Conservation (phyloP, 495 filamentous ascomycete genomes). For the Bryoglossum gracile region DNA sequence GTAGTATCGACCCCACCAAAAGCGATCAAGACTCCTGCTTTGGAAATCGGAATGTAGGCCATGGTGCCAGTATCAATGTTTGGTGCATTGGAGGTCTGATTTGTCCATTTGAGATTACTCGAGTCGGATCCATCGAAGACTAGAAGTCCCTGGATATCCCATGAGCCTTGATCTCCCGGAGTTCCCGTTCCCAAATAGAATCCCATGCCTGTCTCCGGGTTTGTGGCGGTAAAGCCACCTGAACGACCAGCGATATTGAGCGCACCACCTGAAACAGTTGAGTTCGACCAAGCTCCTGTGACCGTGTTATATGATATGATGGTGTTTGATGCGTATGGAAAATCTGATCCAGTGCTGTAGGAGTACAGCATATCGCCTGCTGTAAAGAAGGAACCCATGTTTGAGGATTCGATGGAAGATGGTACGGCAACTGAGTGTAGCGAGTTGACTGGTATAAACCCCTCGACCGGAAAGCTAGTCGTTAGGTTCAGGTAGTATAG, state of each 20-base stretch:
- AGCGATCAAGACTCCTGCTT: slow-evolving; percentile 1
- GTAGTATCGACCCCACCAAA: neutral
- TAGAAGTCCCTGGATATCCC: neutral
- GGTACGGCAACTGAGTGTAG: neutral
- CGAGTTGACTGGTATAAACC: neutral
- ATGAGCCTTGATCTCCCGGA: neutral
- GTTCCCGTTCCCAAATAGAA: slow-evolving; percentile 2
- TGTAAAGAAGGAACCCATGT: slow-evolving; percentile 31
- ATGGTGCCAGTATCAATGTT: neutral
- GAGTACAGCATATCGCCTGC: slow-evolving; percentile 1
- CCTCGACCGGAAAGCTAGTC: neutral
- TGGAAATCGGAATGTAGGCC: neutral
- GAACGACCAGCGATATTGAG: neutral
- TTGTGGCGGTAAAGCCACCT: neutral
- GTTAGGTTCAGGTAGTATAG: neutral
- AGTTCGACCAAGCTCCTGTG: neutral
- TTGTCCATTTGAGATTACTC: neutral
- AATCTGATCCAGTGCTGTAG: neutral
- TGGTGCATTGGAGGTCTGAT: neutral
- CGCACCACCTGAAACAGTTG: neutral
- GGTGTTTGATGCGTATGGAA: neutral
- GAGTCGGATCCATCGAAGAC: neutral
- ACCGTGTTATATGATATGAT: neutral
- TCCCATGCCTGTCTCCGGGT: neutral
- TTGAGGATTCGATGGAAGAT: neutral